phyloP scores from a whole-genome alignment of 768 basidiomycete genomes.

The Omphalotus guepiniiformis region DNA sequence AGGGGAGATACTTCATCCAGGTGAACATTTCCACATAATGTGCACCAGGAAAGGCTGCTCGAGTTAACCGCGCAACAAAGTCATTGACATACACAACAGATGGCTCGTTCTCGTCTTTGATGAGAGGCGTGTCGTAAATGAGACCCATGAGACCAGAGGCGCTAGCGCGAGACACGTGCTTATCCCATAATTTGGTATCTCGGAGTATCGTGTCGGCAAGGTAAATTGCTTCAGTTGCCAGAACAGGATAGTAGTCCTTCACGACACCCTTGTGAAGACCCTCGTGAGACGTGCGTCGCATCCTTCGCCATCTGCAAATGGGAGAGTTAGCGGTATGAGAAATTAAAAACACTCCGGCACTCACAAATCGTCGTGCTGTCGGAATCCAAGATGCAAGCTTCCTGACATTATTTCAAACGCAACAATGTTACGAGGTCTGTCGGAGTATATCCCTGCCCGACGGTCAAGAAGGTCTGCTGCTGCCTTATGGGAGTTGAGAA shows the following conservation, averaged over 20 bases:
- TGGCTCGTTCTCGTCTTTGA: neutral
- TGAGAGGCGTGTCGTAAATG: constrained; percentile 14
- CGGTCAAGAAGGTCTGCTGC: constrained; percentile 28
- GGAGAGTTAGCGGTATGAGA: neutral
- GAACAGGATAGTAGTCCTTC: constrained; percentile 20
- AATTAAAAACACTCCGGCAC: neutral
- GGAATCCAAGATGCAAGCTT: constrained; percentile 13
- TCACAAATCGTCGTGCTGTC: constrained; percentile 12
- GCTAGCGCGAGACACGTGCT: constrained; percentile 17
- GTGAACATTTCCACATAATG: constrained; percentile 1
- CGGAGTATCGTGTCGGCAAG: constrained; percentile 23
- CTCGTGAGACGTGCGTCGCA: constrained; percentile 31
- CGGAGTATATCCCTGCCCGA: constrained; percentile 19
- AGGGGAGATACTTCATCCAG: neutral
- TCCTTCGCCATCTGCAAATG: constrained; percentile 26
- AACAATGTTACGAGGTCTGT: constrained; percentile 13
- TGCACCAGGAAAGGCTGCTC: constrained; percentile 1
- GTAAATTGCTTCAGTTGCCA: constrained; percentile 26
- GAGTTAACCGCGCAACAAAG: constrained; percentile 1
- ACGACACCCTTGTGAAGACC: constrained; percentile 23
- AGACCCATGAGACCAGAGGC: constrained; percentile 13
- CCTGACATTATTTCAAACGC: constrained; percentile 8
- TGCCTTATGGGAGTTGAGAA: constrained; percentile 23
- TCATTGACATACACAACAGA: constrained; percentile 2
- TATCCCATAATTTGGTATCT: constrained; percentile 25